Evolutionary conservation across 164 flowering plant genomes (phyloP).

Genomic region (Protea cynaroides): DNA sequence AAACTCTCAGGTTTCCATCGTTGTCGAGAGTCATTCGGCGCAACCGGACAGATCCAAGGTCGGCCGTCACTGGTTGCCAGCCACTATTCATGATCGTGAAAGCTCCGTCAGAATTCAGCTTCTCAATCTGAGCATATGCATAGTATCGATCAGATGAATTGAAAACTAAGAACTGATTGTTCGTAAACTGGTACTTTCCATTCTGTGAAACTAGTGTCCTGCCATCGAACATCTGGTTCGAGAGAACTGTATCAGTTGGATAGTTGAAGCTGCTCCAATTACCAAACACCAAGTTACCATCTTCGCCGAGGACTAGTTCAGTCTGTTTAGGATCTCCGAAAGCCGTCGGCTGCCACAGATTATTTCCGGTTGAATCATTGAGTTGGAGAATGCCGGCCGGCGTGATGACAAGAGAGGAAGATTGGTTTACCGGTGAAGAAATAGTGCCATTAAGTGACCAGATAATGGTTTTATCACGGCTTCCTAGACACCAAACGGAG

Average conservation of each 20-base stretch:
- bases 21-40: conserved; percentile 45
- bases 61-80: conserved; percentile 24
- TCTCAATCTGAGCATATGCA: conserved; percentile 11
- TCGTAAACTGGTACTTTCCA: conserved; percentile 29
- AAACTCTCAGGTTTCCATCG: conserved; percentile 54
- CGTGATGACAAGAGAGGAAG: conserved; percentile 34
- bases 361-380: conserved; percentile 15
- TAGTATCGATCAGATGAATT: conserved; percentile 36
- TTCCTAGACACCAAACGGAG: conserved; percentile 48
- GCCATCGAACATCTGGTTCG: conserved; percentile 31
- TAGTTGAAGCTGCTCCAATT: conserved; percentile 45
- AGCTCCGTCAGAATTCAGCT: conserved; percentile 26
- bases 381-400: conserved; percentile 36
- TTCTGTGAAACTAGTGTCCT: conserved; percentile 26
- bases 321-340: conserved; percentile 13
- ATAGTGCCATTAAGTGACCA: conserved; percentile 36
- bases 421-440: conserved; percentile 22
- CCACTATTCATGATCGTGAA: conserved; percentile 11
- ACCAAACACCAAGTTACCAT: conserved; percentile 40
- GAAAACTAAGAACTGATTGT: conserved; percentile 23
- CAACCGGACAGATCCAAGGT: conserved; percentile 19
- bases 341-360: conserved; percentile 8
- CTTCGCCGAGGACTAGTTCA: conserved; percentile 22
- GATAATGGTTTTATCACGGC: conserved; percentile 20
- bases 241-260: conserved; percentile 54